phyloP scores from a whole-genome alignment of 192 early-diverging fungal species.

The Dissophora globulifera region DNA sequence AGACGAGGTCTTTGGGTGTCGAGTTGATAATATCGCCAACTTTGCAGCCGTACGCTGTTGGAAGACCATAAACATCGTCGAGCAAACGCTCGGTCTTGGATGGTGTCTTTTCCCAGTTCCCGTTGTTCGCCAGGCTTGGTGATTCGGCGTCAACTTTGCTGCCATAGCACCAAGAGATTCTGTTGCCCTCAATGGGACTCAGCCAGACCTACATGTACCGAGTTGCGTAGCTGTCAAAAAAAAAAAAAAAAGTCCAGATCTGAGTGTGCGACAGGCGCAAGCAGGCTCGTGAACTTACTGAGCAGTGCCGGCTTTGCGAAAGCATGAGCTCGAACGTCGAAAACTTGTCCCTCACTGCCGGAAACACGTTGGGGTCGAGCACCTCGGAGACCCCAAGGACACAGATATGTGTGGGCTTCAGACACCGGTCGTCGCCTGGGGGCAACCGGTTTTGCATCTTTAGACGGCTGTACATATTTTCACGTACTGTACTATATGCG shows the following conservation, averaged over 20 bases:
- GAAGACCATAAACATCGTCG: neutral
- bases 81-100: neutral
- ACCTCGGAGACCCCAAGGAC: slow-evolving; percentile 25
- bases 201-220: slow-evolving; percentile 44
- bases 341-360: slow-evolving; percentile 3
- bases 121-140: neutral
- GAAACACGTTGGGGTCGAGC: slow-evolving; percentile 8
- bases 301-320: neutral
- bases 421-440: neutral
- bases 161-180: slow-evolving; percentile 36
- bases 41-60: slow-evolving; percentile 4
- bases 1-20: slow-evolving; percentile 20
- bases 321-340: slow-evolving; percentile 32
- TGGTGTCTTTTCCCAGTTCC: slow-evolving; percentile 1
- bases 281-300: no score
- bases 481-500: slow-evolving; percentile 27
- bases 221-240: no score
- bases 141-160: slow-evolving; percentile 4
- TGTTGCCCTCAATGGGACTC: slow-evolving; percentile 17
- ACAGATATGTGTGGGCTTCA: slow-evolving; percentile 17
- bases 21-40: slow-evolving; percentile 18
- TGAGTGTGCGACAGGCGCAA: no score
- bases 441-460: slow-evolving; percentile 6
- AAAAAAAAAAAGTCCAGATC: no score
- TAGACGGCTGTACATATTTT: slow-evolving; percentile 17